Base-by-base conservation (phyloP, 1,139 yeast species). In the Yamadazyma triangularis region DNA sequence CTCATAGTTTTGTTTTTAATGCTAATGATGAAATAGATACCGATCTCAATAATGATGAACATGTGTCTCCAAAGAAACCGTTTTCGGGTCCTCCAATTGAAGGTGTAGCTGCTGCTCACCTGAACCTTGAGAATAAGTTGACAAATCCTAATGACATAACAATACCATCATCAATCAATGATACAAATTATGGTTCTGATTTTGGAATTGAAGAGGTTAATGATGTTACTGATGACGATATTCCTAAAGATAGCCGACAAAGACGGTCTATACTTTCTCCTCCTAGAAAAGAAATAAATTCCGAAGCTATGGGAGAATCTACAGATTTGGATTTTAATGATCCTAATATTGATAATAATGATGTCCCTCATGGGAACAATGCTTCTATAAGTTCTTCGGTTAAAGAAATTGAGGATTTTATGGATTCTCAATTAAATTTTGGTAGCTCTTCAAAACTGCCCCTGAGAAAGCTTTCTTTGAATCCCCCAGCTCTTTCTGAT, bases 141-240 rank as follows among this genome's bases (percentile, higher is more conserved):
- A 50, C 60, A 1, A 64, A 55, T 16, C 44, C 53, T 3, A 40
- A 57, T 23, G 64, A 57, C 9, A n/a, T n/a, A n/a, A 18, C 20
- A 18, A 18, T 7, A 7, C 9, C 9, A 7, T 6, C 20, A 18
- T 18, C 20, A 7, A 6, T 7, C 6, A 18, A 18, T 18, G 20
- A 18, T 18, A 18, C 20, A 7, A 18, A 18, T 18, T n/a, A n/a
- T 4, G 23, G 33, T 35, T 24, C 59, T 3, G 69, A 63, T 35
- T 60, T 56, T 43, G 70, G 69, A 5, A 64, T 63, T 28, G 70
- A 64, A 39, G 70, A 64, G 41, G 56, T 57, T 3, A 64, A 55
- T 28, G 64, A 56, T 28, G 20, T 18, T 6, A 53, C 61, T 34
- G 65, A 60, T 24, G 46, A 38, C 14, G 58, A 51, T 22, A 40